These are phyloP conservation scores for Xerophyta viscosa DNA, from an alignment of 106 monocot species.

Conservation along the genomic window DNA sequence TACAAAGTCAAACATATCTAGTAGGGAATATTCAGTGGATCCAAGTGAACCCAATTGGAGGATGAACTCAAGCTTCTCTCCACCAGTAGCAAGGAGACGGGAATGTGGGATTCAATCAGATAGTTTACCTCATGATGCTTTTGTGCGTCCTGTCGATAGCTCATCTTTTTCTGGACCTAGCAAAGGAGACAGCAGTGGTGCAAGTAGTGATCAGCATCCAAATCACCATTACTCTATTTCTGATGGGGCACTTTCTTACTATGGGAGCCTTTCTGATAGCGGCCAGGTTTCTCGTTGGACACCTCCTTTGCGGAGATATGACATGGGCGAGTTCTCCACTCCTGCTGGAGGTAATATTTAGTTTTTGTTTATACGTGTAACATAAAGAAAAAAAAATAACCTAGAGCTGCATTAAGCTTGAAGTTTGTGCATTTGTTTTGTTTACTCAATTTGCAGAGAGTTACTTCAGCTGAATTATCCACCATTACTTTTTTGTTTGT, in stretches of 20 bases:
- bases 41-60: constrained; percentile 59
- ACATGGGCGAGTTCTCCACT: constrained; percentile 67
- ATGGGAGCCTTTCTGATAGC: constrained; percentile 63
- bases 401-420: too few species aligned
- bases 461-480: too few species aligned
- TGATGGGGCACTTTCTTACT: constrained; percentile 74
- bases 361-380: too few species aligned
- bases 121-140: constrained; percentile 26
- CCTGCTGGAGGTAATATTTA: constrained; percentile 41
- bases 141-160: constrained; percentile 24
- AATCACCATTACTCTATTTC: constrained; percentile 78
- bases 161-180: constrained; percentile 54
- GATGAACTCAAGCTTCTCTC: constrained; percentile 74
- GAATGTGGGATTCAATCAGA: constrained; percentile 49
- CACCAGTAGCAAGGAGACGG: constrained; percentile 64
- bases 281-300: constrained; percentile 53
- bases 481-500: not conserved
- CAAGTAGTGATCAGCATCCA: constrained; percentile 36
- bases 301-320: constrained; percentile 51
- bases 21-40: constrained; percentile 68
- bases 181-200: constrained; percentile 48
- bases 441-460: too few species aligned
- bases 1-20: constrained; percentile 45
- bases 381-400: too few species aligned
- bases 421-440: too few species aligned